Conservation (phyloP, 495 filamentous ascomycete species). For the Neurospora tetrasperma region DNA sequence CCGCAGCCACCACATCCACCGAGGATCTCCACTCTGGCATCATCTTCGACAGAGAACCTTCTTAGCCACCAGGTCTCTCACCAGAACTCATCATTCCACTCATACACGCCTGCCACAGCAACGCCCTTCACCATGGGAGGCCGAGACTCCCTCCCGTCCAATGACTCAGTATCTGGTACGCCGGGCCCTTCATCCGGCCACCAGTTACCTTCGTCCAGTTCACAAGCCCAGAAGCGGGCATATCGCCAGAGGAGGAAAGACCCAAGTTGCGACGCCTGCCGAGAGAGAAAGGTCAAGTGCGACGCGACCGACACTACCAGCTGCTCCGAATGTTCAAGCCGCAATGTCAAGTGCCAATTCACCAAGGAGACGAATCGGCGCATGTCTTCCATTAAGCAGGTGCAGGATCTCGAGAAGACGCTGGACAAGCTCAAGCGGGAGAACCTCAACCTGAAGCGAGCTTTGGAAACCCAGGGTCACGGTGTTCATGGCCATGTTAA, state of each 20-base stretch:
- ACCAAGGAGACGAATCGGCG: slow-evolving; percentile 97
- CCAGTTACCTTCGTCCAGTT: slow-evolving; percentile 30
- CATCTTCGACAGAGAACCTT: slow-evolving; percentile 1
- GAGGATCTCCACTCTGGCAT: not conserved
- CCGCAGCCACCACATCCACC: slow-evolving; percentile 14
- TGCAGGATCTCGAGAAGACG: slow-evolving; percentile 94
- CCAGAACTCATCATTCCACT: slow-evolving; percentile 23
- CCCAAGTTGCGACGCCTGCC: slow-evolving; percentile 94
- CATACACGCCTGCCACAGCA: slow-evolving; percentile 38
- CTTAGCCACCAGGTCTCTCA: slow-evolving; percentile 20
- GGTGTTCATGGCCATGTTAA: not conserved
- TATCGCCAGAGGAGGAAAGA: slow-evolving; percentile 94
- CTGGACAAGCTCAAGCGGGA: slow-evolving; percentile 64
- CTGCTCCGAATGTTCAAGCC: slow-evolving; percentile 91
- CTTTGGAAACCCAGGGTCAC: not conserved
- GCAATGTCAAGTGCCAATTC: slow-evolving; percentile 94
- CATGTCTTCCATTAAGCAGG: slow-evolving; percentile 99
- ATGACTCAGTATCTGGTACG: slow-evolving; percentile 41
- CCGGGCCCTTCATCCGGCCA: slow-evolving; percentile 35
- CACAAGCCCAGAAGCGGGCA: slow-evolving; percentile 73
- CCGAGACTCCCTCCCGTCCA: slow-evolving; percentile 43
- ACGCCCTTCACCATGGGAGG: slow-evolving; percentile 34
- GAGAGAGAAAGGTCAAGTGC: slow-evolving; percentile 98
- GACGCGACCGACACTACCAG: slow-evolving; percentile 93
- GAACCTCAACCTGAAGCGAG: slow-evolving; percentile 46